Conservation (phyloP, 148 eudicot genomes). For the Silene uniflora region DNA sequence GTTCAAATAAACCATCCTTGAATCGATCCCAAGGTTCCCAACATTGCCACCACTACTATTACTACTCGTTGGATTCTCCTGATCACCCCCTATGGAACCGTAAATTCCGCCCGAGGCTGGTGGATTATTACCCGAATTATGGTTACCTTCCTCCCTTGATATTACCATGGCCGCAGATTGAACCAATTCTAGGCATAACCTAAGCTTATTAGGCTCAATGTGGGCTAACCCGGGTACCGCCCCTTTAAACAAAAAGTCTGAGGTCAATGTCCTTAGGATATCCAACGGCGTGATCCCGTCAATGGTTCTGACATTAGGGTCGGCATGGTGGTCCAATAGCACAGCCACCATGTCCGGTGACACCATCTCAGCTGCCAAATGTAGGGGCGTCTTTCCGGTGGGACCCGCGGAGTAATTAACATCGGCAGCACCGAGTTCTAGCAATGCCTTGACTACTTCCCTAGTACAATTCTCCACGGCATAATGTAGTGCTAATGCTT, state of each 20-base stretch:
- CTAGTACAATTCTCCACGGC: constrained; percentile 80
- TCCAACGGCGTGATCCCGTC: constrained; percentile 86
- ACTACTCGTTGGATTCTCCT: constrained; percentile 28
- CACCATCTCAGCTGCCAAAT: constrained; percentile 92
- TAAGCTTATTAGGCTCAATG: constrained; percentile 87
- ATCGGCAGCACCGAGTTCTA: constrained; percentile 85
- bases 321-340: constrained; percentile 90
- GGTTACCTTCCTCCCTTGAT: constrained; percentile 73
- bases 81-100: constrained; percentile 22
- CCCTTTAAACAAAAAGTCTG: constrained; percentile 89
- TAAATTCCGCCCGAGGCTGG: constrained; percentile 12
- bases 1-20: constrained; percentile 75
- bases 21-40: constrained; percentile 48
- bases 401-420: constrained; percentile 86
- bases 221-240: constrained; percentile 79
- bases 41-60: constrained; percentile 40
- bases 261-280: constrained; percentile 69
- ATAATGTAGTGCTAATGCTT: constrained; percentile 79
- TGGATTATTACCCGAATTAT: not conserved
- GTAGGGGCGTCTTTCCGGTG: constrained; percentile 77
- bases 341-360: constrained; percentile 98
- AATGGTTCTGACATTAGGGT: constrained; percentile 74
- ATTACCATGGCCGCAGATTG: constrained; percentile 96
- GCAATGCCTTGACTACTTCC: constrained; percentile 86
- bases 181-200: constrained; percentile 85